These are phyloP conservation scores for Pythium scleroteichum DNA, from an alignment of 352 stramenopile species.

Conservation along the genomic window DNA sequence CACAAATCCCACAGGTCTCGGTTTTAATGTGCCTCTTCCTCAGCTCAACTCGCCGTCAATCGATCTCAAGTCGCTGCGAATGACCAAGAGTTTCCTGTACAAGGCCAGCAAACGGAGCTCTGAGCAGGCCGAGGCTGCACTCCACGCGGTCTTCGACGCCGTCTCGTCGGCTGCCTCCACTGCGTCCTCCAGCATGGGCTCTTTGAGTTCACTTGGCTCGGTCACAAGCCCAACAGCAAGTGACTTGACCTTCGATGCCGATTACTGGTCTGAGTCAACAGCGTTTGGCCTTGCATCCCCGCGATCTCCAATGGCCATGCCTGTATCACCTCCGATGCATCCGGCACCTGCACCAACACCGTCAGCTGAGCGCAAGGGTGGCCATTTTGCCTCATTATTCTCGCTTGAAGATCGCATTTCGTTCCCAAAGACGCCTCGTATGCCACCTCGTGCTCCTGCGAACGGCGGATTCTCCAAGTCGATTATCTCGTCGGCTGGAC, in stretches of 20 bases:
- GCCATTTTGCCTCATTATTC: slow-evolving; percentile 50
- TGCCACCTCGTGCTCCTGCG: slow-evolving; percentile 19
- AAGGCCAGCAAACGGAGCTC: slow-evolving; percentile 64
- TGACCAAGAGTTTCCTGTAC: slow-evolving; percentile 69
- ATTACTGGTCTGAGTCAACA: slow-evolving; percentile 51
- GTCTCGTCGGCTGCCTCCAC: slow-evolving; percentile 37
- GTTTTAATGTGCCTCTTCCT: slow-evolving; percentile 17
- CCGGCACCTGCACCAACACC: background rate
- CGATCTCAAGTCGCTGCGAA: slow-evolving; percentile 34
- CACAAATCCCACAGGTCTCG: background rate
- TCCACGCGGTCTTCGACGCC: slow-evolving; percentile 68
- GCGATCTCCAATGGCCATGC: slow-evolving; percentile 11
- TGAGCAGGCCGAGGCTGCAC: slow-evolving; percentile 68
- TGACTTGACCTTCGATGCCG: slow-evolving; percentile 46
- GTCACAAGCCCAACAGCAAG: slow-evolving; percentile 19
- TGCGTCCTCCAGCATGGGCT: slow-evolving; percentile 18
- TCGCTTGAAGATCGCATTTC: slow-evolving; percentile 62
- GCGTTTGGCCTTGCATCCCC: slow-evolving; percentile 26
- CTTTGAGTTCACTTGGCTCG: slow-evolving; percentile 9
- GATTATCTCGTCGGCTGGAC: slow-evolving; percentile 3
- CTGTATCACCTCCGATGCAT: slow-evolving; percentile 15
- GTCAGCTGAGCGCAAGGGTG: slow-evolving; percentile 30
- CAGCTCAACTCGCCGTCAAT: slow-evolving; percentile 16
- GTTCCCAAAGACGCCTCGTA: slow-evolving; percentile 49
- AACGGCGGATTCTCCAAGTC: slow-evolving; percentile 4